Evolutionary conservation across 768 basidiomycete genomes (phyloP).

Genomic region (Agaricus subrufescens): DNA sequence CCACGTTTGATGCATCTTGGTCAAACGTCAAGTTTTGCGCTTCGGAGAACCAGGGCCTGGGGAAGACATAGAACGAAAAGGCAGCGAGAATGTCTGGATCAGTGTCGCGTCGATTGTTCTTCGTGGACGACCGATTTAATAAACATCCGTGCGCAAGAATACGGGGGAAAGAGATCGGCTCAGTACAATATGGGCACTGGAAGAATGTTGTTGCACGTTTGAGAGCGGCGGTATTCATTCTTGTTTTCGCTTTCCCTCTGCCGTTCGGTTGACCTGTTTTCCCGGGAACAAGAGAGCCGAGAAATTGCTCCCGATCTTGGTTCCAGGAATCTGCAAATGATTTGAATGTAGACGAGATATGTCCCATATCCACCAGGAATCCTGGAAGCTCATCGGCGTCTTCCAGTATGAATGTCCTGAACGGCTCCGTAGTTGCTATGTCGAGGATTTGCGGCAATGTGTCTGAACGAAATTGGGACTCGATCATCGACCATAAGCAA

Average conservation of each 20-base stretch:
- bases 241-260: background rate
- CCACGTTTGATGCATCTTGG: constrained; percentile 20
- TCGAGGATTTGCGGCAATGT: background rate
- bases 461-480: background rate
- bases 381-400: background rate
- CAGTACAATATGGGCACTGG: constrained; percentile 24
- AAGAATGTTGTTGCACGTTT: constrained; percentile 28
- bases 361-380: background rate
- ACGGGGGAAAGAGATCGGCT: constrained; percentile 26
- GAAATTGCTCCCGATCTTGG: constrained; percentile 14
- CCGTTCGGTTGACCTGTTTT: background rate
- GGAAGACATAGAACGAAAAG: background rate
- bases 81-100: constrained; percentile 4
- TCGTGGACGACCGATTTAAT: background rate
- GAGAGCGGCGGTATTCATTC: constrained; percentile 7
- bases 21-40: constrained; percentile 20
- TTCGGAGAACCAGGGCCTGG: constrained; percentile 20
- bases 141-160: constrained; percentile 25
- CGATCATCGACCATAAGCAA: background rate
- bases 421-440: background rate
- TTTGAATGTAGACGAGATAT: constrained; percentile 9
- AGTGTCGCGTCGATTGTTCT: background rate
- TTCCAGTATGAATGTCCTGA: background rate
- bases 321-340: constrained; percentile 17
- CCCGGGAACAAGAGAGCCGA: constrained; percentile 14